phyloP scores from a whole-genome alignment of 2,329 filamentous ascomycete species.

The Lecanoromycetidae sp. region DNA sequence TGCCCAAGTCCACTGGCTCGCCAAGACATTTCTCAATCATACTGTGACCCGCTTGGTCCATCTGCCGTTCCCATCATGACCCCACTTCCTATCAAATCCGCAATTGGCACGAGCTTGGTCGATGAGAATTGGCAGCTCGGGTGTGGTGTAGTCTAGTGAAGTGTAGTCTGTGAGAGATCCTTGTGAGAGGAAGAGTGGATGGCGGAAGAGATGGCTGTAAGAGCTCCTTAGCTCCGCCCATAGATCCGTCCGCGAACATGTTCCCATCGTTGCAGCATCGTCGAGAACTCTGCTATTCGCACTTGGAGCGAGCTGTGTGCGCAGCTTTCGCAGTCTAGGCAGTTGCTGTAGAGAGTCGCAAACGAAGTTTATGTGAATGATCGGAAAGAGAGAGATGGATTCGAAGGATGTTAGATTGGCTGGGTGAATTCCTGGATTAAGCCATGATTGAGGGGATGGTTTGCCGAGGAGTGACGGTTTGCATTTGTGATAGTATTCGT shows the following conservation, averaged over 20 bases:
- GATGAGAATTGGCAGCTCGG: neutral
- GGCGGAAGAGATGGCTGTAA: neutral
- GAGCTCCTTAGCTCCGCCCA: conserved; percentile 5
- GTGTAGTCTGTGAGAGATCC: neutral
- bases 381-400: conserved; percentile 54
- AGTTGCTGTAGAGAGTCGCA: conserved; percentile 33
- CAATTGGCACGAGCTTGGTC: neutral
- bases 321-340: conserved; percentile 41
- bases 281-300: conserved; percentile 27
- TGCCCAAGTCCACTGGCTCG: too few relatives aligned
- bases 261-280: conserved; percentile 17
- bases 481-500: conserved; percentile 50
- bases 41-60: too few relatives aligned
- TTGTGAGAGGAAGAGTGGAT: neutral
- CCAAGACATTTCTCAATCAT: too few relatives aligned
- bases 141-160: neutral
- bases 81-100: neutral
- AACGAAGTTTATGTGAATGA: conserved; percentile 22
- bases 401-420: conserved; percentile 30
- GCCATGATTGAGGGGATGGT: neutral
- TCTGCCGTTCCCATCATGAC: neutral
- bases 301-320: conserved; percentile 40
- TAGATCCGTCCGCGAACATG: conserved; percentile 27
- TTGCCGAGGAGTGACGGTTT: conserved; percentile 28
- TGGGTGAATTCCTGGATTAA: neutral